A percentile compares a stretch with the other conserved stretches of the same genome.
These are phyloP conservation scores for Eimeria necatrix DNA, from an alignment of 169 alveolate species.

Conservation along the genomic window DNA sequence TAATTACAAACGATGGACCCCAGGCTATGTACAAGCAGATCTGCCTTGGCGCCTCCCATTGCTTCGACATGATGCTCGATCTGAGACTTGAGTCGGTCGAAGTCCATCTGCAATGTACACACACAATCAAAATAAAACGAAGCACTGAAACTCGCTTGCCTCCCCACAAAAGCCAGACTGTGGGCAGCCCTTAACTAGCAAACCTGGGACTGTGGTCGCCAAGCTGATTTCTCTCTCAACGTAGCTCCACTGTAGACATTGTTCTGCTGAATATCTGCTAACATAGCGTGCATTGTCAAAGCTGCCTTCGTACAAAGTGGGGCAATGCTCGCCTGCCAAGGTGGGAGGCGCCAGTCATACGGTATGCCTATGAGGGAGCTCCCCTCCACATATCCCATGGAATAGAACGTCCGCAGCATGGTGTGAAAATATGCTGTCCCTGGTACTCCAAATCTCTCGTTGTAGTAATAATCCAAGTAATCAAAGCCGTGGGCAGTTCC, in stretches of 20 bases:
- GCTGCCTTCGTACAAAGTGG: not conserved
- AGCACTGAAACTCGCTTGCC: not conserved
- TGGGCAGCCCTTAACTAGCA: too few species aligned
- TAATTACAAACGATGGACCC: slow-evolving; percentile 64
- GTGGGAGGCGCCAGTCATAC: slow-evolving; percentile 82
- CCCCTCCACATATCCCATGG: slow-evolving; percentile 60
- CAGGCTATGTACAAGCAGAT: slow-evolving; percentile 64
- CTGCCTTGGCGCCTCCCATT: slow-evolving; percentile 62
- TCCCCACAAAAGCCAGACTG: not conserved
- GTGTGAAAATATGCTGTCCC: slow-evolving; percentile 77
- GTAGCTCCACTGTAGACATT: too few species aligned
- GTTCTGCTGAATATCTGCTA: too few species aligned
- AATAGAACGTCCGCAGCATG: slow-evolving; percentile 54
- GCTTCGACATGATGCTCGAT: slow-evolving; percentile 69
- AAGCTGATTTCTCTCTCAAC: too few species aligned
- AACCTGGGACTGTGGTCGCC: too few species aligned
- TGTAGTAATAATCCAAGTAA: slow-evolving; percentile 75
- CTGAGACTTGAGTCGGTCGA: slow-evolving; percentile 42
- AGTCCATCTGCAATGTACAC: slow-evolving; percentile 54
- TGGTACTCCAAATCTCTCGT: slow-evolving; percentile 75
- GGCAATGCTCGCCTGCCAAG: slow-evolving; percentile 71
- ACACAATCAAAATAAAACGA: not conserved
- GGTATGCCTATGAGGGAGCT: slow-evolving; percentile 72
- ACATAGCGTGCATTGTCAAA: not conserved
- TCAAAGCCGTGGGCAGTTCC: slow-evolving; percentile 79